Evolutionary conservation across 2,329 filamentous ascomycete species (phyloP).

Genomic region (Exophiala calicioides): DNA sequence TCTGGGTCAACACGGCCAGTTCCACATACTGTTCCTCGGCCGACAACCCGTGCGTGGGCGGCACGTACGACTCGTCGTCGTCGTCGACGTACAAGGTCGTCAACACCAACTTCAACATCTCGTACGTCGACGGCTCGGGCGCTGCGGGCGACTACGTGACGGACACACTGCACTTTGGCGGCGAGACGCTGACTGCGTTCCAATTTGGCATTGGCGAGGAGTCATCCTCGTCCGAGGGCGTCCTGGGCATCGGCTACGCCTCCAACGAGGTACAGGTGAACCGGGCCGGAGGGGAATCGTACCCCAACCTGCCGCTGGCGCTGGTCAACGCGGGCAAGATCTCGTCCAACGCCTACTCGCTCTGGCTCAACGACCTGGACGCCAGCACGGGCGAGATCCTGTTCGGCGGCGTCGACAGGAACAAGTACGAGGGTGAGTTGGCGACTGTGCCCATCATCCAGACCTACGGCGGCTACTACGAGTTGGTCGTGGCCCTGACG

Average conservation of each 20-base stretch:
- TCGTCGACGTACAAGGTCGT: constrained; percentile 78
- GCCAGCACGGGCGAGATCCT: constrained; percentile 67
- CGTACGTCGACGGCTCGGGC: constrained; percentile 78
- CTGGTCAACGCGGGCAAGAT: constrained; percentile 64
- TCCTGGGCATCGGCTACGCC: constrained; percentile 81
- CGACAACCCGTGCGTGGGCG: constrained; percentile 58
- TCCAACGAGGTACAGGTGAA: constrained; percentile 74
- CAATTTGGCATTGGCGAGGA: constrained; percentile 62
- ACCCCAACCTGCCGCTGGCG: constrained; percentile 69
- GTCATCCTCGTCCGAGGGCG: constrained; percentile 64
- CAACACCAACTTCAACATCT: constrained; percentile 79
- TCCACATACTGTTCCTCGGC: constrained; percentile 61
- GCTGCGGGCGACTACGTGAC: constrained; percentile 77
- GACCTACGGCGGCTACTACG: constrained; percentile 53
- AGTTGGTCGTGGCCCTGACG: constrained; percentile 72
- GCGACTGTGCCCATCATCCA: constrained; percentile 67
- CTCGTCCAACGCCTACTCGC: constrained; percentile 67
- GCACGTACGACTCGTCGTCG: constrained; percentile 67
- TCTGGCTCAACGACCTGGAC: constrained; percentile 74
- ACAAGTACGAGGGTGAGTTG: constrained; percentile 63
- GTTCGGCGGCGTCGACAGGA: constrained; percentile 73
- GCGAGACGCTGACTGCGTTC: constrained; percentile 50
- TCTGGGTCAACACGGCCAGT: constrained; percentile 65
- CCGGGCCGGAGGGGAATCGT: constrained; percentile 49
- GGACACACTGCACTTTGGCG: constrained; percentile 63